Percentiles rank a stretch among this genome's conserved stretches.
These are phyloP conservation scores for Fusarium zealandicum DNA, from an alignment of 2,329 filamentous ascomycete genomes.

Conservation along the genomic window DNA sequence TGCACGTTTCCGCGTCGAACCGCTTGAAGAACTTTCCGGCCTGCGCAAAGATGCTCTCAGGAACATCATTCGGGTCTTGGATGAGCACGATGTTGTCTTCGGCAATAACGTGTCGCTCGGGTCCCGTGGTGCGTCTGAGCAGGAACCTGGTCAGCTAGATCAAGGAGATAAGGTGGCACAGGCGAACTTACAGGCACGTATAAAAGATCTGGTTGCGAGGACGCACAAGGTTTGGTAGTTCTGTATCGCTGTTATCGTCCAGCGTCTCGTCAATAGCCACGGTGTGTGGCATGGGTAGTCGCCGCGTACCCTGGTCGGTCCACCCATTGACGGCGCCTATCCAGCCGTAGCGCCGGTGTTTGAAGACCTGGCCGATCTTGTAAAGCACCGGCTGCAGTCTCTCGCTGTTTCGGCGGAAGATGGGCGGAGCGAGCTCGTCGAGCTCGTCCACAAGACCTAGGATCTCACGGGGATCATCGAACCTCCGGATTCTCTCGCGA, in stretches of 20 bases:
- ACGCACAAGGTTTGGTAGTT: constrained; percentile 38
- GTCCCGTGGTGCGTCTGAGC: constrained; percentile 44
- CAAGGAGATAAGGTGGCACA: neutral
- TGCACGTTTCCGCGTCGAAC: constrained; percentile 71
- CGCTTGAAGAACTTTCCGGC: constrained; percentile 90
- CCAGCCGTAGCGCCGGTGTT: constrained; percentile 81
- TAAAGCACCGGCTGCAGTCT: constrained; percentile 51
- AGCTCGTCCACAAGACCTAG: constrained; percentile 51
- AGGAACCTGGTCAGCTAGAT: constrained; percentile 10
- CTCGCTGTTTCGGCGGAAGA: constrained; percentile 42
- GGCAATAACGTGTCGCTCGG: constrained; percentile 51
- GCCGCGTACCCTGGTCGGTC: constrained; percentile 60
- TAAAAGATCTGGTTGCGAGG: constrained; percentile 67
- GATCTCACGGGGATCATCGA: constrained; percentile 44
- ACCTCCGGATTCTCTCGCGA: constrained; percentile 38
- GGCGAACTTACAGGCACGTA: constrained; percentile 76
- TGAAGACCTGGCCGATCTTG: constrained; percentile 83
- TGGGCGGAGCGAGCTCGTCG: constrained; percentile 52
- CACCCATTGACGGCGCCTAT: constrained; percentile 88
- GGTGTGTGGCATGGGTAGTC: constrained; percentile 39
- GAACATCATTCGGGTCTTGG: constrained; percentile 54
- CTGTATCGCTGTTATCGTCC: constrained; percentile 40
- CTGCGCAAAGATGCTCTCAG: constrained; percentile 66
- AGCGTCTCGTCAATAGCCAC: constrained; percentile 39
- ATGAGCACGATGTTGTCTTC: constrained; percentile 82